These are phyloP conservation scores for Herpotrichia juniperi DNA, from an alignment of 2,329 filamentous ascomycete species.

Conservation along the genomic window DNA sequence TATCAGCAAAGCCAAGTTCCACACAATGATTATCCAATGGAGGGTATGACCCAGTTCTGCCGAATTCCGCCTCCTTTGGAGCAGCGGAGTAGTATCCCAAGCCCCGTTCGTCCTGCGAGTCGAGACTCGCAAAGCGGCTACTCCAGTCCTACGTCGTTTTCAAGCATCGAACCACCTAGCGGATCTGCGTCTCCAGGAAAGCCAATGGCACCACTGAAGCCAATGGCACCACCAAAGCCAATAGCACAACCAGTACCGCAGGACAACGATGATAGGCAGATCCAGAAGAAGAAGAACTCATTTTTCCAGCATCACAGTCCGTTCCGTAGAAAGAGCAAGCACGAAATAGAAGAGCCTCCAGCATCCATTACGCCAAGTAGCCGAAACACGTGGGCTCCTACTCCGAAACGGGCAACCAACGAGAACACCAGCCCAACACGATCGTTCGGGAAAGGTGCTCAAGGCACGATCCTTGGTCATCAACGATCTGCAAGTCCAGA, in stretches of 20 bases:
- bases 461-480: slow-evolving; percentile 35
- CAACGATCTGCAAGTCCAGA: slow-evolving; percentile 61
- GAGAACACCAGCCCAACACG: slow-evolving; percentile 53
- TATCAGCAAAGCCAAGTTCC: slow-evolving; percentile 68
- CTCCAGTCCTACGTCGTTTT: slow-evolving; percentile 86
- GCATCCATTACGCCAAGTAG: slow-evolving; percentile 45
- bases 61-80: slow-evolving; percentile 75
- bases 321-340: slow-evolving; percentile 89
- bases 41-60: slow-evolving; percentile 98
- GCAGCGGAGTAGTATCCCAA: slow-evolving; percentile 69
- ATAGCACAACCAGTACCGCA: slow-evolving; percentile 23
- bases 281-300: slow-evolving; percentile 72
- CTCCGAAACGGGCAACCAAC: slow-evolving; percentile 44
- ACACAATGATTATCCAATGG: slow-evolving; percentile 91
- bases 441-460: slow-evolving; percentile 37
- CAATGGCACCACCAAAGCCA: too few species aligned
- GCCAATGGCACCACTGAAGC: slow-evolving; percentile 49
- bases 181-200: slow-evolving; percentile 78
- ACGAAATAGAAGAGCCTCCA: slow-evolving; percentile 68
- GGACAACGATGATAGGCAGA: slow-evolving; percentile 48
- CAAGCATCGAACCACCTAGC: slow-evolving; percentile 80
- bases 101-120: slow-evolving; percentile 76
- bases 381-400: slow-evolving; percentile 61
- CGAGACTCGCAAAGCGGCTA: slow-evolving; percentile 90
- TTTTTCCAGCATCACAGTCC: slow-evolving; percentile 95